Conservation (phyloP, 257 asterid species). For the Solanum corneliomulleri region DNA sequence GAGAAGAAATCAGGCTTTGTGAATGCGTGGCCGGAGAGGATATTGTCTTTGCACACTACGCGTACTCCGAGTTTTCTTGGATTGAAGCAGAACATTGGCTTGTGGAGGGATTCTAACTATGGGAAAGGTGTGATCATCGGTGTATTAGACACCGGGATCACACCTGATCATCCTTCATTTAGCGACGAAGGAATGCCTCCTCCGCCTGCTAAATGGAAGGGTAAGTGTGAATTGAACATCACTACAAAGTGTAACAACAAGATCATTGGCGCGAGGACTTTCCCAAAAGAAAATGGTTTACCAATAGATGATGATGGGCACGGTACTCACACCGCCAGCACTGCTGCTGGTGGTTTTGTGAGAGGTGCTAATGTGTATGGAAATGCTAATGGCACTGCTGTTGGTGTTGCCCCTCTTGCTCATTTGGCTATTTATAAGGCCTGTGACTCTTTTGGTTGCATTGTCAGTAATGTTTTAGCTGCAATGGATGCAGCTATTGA, state of each 20-base stretch:
- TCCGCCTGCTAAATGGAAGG: background rate
- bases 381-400: constrained; percentile 36
- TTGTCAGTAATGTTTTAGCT: constrained; percentile 25
- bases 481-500: constrained; percentile 40
- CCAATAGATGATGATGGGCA: constrained; percentile 16
- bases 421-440: constrained; percentile 43
- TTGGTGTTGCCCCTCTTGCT: constrained; percentile 48
- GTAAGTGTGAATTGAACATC: background rate
- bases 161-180: background rate
- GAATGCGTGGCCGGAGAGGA: background rate
- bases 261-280: background rate
- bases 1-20: background rate
- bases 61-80: background rate
- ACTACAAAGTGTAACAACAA: background rate
- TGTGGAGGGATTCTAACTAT: background rate
- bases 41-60: background rate
- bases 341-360: constrained; percentile 48
- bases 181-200: background rate
- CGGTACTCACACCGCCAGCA: constrained; percentile 45
- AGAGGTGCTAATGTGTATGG: constrained; percentile 36
- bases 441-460: constrained; percentile 14
- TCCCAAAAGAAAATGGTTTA: background rate
- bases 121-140: background rate
- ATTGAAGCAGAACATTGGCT: background rate
- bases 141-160: background rate